These are phyloP conservation scores for Phytophthora crassamura DNA, from an alignment of 352 stramenopile species.

Conservation along the genomic window DNA sequence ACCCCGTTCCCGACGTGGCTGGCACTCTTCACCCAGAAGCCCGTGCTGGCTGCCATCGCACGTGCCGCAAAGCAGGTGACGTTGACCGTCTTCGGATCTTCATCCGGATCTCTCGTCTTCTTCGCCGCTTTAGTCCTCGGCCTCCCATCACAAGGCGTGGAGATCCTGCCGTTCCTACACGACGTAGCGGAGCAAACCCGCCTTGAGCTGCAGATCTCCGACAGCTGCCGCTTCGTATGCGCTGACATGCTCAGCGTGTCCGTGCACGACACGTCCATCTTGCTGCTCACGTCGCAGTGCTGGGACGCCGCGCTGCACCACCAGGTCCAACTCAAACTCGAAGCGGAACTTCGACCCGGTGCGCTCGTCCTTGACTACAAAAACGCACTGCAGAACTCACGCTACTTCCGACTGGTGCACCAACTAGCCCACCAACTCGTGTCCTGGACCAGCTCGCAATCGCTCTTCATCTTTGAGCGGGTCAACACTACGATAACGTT, in stretches of 20 bases:
- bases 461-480: conserved; percentile 47
- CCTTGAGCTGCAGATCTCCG: conserved; percentile 12
- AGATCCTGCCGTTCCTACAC: conserved; percentile 61
- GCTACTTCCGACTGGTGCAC: conserved; percentile 35
- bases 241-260: conserved; percentile 51
- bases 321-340: conserved; percentile 47
- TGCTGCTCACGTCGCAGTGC: conserved; percentile 71
- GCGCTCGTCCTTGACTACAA: conserved; percentile 69
- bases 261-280: conserved; percentile 32
- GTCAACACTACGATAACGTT: conserved; percentile 1
- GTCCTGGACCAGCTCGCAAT: conserved; percentile 52
- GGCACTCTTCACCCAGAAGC: conserved; percentile 30
- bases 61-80: neutral
- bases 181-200: conserved; percentile 29
- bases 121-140: conserved; percentile 46
- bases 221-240: conserved; percentile 39
- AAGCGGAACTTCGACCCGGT: conserved; percentile 35
- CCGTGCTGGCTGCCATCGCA: conserved; percentile 22
- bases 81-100: conserved; percentile 61
- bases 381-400: conserved; percentile 30
- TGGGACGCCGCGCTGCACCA: conserved; percentile 54
- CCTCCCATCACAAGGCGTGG: conserved; percentile 45
- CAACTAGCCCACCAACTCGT: conserved; percentile 36
- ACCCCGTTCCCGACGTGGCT: conserved; percentile 61
- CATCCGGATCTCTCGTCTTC: conserved; percentile 60